Base-by-base conservation (phyloP, 2,329 filamentous ascomycete genomes). In the Corynespora cassiicola region DNA sequence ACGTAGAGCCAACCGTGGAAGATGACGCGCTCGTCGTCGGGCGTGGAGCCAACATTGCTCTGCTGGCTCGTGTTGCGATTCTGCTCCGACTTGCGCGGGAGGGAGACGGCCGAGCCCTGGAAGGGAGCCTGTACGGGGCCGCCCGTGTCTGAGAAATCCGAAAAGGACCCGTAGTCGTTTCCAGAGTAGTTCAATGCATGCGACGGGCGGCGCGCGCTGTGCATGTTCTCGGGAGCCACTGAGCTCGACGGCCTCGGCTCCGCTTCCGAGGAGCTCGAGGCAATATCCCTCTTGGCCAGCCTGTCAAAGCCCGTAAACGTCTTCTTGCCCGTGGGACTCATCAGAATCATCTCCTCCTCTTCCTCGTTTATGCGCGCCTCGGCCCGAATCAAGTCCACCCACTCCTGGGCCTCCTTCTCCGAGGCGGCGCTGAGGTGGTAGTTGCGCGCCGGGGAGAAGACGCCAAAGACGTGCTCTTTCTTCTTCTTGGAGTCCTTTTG, bases 1-100 rank as follows among this genome's bases (percentile, higher is more conserved):
- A 90, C 84, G 67, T 88, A 87, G 20, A 97, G 81, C 78, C 90
- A 91, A 34, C 92, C 91, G 63, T 97, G 90, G 80, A 88, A 96
- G 28, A 97, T 81, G n/a, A 97, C 86, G 17, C 91, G 86, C 65
- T 96, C 91, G 1, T 86, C 84, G 48, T 94, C 89, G 3, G 64
- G 62, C 1, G 50, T 55, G 10, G 52, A 47, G 25, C 69, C 72
- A 18, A 70, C 40, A 19, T 72, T 81, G 54, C 84, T 86, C 34
- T 79, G 68, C 57, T 88, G 85, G 63, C 82, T 87, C 7, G 75
- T 62, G 36, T 85, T 87, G 29, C 80, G 76, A 29, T 57, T 54
- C 17, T 47, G 47, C 27, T 33, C 45, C 11, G 54, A 42, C 7
- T 37, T 52, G 50, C 39, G 54, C 33, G 60, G 58, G 11, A 69